Evolutionary conservation across 768 basidiomycete species (phyloP), one percentile per base, ranked within the genome.

Genomic region (Cystobasidium onofrii): DNA sequence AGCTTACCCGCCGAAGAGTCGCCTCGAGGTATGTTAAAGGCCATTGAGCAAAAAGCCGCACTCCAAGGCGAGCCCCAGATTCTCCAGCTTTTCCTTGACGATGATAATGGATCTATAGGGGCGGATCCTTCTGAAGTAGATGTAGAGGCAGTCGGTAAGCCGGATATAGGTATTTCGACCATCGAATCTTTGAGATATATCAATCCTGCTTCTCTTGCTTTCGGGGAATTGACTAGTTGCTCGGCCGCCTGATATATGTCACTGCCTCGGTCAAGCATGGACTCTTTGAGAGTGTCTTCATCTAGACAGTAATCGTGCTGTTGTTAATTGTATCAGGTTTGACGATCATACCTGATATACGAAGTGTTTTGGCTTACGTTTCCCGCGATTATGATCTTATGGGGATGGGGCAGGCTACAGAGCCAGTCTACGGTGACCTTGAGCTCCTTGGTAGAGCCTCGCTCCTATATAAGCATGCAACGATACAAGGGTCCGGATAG

Each of bases 371-470:
- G 7, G 63, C 63, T 64, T 34, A 64, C 63, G 73, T 85, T 84
- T 1, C 84, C 84, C 9, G 81, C 84, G 39, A 84, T 81, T 73
- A 83, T 80, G 23, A 84, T 43, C 64, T 84, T 85, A 78, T 82
- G 69, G 0, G 76, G 79, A 65, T 85, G 82, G 29, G 83, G 80
- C 29, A 71, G 31, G 18, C 50, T 36, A 23, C 31, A 55, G 2
- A 71, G 69, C 69, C 69, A 71, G 34, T 55, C 52, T 46, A 71
- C 27, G 2, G 69, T 71, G 4, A n/a, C 27, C 33, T 60, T 23
- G 1, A 71, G 69, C 31, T 71, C 69, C 34, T 71, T 39, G 3
- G 27, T 34, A 10, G 13, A 2, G 15, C 55, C 69, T 29, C 54
- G n/a, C 31, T 61, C 55, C 54, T 71, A 20, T 25, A 6, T 25